These are phyloP conservation scores for Jatropha curcas DNA, from an alignment of 345 rosid genomes.

Conservation along the genomic window DNA sequence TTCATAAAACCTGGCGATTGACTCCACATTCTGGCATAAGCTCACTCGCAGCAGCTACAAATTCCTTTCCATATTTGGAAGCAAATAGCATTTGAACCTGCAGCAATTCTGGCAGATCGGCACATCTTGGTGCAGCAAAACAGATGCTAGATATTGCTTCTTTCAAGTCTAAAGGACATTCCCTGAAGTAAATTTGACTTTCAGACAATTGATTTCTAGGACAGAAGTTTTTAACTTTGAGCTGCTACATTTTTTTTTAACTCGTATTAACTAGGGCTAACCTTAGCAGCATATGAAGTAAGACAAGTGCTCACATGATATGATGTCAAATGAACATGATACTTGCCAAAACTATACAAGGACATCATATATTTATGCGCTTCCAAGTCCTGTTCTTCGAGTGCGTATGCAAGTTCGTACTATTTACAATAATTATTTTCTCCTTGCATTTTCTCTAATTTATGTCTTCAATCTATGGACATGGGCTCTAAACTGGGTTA, in stretches of 20 bases:
- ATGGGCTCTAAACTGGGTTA: background rate
- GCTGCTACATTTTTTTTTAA: conserved; percentile 1
- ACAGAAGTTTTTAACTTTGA: background rate
- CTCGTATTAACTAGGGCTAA: conserved; percentile 1
- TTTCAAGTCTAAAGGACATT: conserved; percentile 92
- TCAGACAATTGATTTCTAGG: conserved; percentile 14
- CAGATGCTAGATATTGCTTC: conserved; percentile 92
- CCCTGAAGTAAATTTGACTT: conserved; percentile 51
- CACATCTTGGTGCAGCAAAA: conserved; percentile 99
- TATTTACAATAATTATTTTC: background rate
- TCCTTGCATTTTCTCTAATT: background rate
- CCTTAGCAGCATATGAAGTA: background rate
- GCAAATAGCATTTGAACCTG: conserved; percentile 88
- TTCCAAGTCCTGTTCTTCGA: background rate
- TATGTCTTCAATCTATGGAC: background rate
- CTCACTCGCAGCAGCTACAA: conserved; percentile 88
- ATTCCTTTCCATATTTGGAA: conserved; percentile 85
- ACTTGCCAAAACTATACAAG: background rate
- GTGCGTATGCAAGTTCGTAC: background rate
- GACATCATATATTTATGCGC: background rate
- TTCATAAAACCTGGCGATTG: conserved; percentile 75
- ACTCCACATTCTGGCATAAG: conserved; percentile 96
- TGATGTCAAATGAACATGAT: background rate
- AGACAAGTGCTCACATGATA: background rate
- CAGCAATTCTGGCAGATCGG: conserved; percentile 83